phyloP scores from a whole-genome alignment of 176 grass and related monocot genomes.

The Secale cereale region DNA sequence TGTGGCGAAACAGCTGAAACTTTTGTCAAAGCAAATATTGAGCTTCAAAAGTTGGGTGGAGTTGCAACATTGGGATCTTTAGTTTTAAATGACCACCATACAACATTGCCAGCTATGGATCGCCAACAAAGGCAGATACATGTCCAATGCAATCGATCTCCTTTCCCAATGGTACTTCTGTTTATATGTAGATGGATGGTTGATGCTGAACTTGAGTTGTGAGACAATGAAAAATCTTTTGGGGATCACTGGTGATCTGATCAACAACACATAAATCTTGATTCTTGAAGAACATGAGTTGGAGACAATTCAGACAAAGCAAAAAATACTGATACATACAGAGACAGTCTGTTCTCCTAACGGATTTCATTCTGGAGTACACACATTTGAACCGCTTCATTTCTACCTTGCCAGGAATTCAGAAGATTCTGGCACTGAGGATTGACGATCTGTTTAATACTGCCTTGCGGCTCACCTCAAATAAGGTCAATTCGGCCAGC shows the following conservation, averaged over 20 bases:
- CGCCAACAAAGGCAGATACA: neutral
- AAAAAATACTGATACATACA: neutral
- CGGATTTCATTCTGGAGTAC: neutral
- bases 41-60: neutral
- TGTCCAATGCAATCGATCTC: neutral
- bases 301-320: neutral
- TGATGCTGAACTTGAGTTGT: neutral
- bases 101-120: neutral
- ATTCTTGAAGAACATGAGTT: neutral
- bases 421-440: neutral
- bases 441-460: neutral
- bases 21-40: neutral
- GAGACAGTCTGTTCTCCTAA: neutral
- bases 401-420: neutral
- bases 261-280: neutral
- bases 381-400: neutral
- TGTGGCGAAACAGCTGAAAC: neutral
- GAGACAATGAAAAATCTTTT: neutral
- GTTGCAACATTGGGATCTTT: neutral
- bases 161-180: neutral
- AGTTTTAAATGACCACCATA: neutral
- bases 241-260: neutral
- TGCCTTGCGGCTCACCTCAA: constrained; percentile 24
- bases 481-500: constrained; percentile 65
- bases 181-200: neutral